These are phyloP conservation scores for Daphne laureola DNA, from an alignment of 441 rosid genomes.

Conservation along the genomic window DNA sequence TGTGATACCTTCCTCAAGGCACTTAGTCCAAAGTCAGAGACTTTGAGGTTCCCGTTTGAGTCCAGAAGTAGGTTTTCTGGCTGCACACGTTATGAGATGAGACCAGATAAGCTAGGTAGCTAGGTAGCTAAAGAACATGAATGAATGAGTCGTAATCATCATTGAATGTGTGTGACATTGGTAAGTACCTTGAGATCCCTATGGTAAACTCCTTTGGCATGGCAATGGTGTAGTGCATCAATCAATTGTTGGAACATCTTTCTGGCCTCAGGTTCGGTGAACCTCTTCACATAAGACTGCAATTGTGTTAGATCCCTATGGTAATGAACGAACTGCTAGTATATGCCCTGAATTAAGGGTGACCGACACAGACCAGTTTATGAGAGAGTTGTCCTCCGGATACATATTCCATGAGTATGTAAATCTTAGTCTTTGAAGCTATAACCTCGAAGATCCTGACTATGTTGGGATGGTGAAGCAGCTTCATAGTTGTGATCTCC, in stretches of 20 bases:
- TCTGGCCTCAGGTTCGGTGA: slow-evolving; percentile 69
- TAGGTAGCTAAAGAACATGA: slow-evolving; percentile 1
- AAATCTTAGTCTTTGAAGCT: slow-evolving; percentile 78
- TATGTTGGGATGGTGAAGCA: slow-evolving; percentile 74
- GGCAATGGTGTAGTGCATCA: slow-evolving; percentile 85
- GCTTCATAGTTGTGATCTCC: slow-evolving; percentile 88
- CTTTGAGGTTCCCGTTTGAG: slow-evolving; percentile 59
- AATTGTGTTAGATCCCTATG: background rate
- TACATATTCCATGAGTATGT: slow-evolving; percentile 80
- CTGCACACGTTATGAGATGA: slow-evolving; percentile 25
- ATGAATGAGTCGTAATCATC: background rate
- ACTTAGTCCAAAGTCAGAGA: slow-evolving; percentile 85
- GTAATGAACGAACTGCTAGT: slow-evolving; percentile 1
- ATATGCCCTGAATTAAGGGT: background rate
- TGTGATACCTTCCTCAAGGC: slow-evolving; percentile 55
- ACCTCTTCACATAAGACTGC: slow-evolving; percentile 42
- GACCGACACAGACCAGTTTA: slow-evolving; percentile 48
- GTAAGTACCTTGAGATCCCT: slow-evolving; percentile 80
- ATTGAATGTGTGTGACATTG: background rate
- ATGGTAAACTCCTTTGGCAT: slow-evolving; percentile 78
- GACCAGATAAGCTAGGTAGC: background rate
- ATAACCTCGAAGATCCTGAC: slow-evolving; percentile 82
- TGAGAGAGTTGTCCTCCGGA: slow-evolving; percentile 84
- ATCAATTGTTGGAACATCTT: slow-evolving; percentile 74
- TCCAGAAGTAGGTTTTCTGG: slow-evolving; percentile 84